Base-by-base conservation (phyloP, 352 stramenopile genomes). In the Elongisporangium anandrum region DNA sequence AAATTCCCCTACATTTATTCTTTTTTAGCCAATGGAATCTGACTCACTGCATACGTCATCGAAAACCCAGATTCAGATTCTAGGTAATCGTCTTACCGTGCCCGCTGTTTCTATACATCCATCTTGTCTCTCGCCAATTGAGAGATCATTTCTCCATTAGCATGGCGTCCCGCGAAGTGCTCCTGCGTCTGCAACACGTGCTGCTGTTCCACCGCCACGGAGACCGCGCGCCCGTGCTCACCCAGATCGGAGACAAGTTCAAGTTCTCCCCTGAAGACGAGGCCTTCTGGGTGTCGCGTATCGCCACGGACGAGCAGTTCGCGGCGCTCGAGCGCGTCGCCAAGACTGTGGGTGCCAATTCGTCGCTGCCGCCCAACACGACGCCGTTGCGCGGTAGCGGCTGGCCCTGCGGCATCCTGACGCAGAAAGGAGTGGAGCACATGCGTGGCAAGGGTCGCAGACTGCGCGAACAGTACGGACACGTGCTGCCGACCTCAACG, bases 201-300 rank as follows among this genome's bases (percentile, higher is more conserved):
- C 66, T 95, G 54, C 66, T 92, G 26, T 88, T 92, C 64, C 83
- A 93, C 56, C 85, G 85, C 56, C 85, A 93, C 55, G 85, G 85
- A 54, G 85, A 95, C 63, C 81, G 85, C 50, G 79, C 83, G 55
- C 85, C 85, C 5, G 76, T 95, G 56, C 70, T 92, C 39, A 80
- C 77, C 23, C 61, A 70, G 22, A 77, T 90, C 47, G 77, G 80
- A 26, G 60, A 66, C 15, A 84, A 85, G 52, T 75, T 81, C 60
- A 50, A 63, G 29, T 77, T 79, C 63, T 85, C 77, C 26, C 57
- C 64, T 1, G 69, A 82, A 26, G 83, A 93, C 57, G 68, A 70
- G 47, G 70, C 71, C 20, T 90, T 89, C 56, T 95, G 83, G 85
- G 60, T 49, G 22, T 73, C 72, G 19, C 71, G 74, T 41, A 65